Evolutionary conservation across 2,329 filamentous ascomycete species (phyloP).

Genomic region (Penicillium hordei): DNA sequence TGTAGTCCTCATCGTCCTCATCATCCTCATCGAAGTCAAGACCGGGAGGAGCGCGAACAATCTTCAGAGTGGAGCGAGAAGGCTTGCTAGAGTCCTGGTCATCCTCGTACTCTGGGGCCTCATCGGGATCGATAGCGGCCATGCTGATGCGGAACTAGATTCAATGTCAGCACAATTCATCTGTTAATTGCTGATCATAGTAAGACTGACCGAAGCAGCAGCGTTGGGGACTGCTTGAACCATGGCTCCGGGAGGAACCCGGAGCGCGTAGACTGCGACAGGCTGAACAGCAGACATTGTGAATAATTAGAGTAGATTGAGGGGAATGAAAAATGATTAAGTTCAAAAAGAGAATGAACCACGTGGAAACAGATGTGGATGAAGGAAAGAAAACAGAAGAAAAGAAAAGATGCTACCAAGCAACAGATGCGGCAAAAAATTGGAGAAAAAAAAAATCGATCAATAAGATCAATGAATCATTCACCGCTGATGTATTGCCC

Average conservation of each 20-base stretch:
- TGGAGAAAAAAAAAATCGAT: slow-evolving; percentile 12
- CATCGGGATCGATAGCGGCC: slow-evolving; percentile 93
- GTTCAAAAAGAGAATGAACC: slow-evolving; percentile 25
- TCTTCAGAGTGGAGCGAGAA: slow-evolving; percentile 82
- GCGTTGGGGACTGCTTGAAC: slow-evolving; percentile 77
- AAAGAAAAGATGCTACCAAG: slow-evolving; percentile 27
- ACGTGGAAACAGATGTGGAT: slow-evolving; percentile 23
- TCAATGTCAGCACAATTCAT: slow-evolving; percentile 8
- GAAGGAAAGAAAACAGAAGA: slow-evolving; percentile 17
- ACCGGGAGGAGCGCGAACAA: slow-evolving; percentile 70
- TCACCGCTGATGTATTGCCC: slow-evolving; percentile 22
- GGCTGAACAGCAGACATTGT: slow-evolving; percentile 53
- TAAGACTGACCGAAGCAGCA: slow-evolving; percentile 73
- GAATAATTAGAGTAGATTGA: slow-evolving; percentile 8
- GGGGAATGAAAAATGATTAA: slow-evolving; percentile 15
- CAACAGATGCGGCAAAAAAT: slow-evolving; percentile 14
- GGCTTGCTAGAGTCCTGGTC: slow-evolving; percentile 61
- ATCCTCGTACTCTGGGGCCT: slow-evolving; percentile 65
- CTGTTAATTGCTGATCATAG: background rate
- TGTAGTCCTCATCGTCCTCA: slow-evolving; percentile 57
- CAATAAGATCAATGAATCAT: slow-evolving; percentile 13
- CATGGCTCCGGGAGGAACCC: slow-evolving; percentile 81
- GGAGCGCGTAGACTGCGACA: slow-evolving; percentile 87
- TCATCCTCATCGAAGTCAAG: slow-evolving; percentile 61
- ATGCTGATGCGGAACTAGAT: slow-evolving; percentile 92